Conservation (phyloP, 177 flowering plant species). For the Telopea speciosissima region DNA sequence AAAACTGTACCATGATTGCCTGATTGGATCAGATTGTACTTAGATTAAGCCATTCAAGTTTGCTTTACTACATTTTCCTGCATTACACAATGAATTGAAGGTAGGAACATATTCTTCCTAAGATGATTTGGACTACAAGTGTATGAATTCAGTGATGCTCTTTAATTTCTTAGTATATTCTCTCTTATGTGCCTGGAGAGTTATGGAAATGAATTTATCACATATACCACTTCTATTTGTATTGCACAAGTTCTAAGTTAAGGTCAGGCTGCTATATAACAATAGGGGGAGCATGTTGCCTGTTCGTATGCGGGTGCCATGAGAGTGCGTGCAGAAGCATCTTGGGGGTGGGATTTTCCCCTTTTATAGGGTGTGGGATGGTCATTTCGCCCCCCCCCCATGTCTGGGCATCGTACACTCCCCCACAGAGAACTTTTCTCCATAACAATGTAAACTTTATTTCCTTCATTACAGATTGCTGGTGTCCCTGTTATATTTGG, state of each 20-base stretch:
- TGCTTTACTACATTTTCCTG: background rate
- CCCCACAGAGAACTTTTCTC: too few species aligned
- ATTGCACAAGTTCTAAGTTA: background rate
- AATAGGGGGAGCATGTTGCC: too few species aligned
- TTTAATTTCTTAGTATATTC: slow-evolving; percentile 1
- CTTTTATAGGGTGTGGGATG: too few species aligned
- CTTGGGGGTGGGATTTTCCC: too few species aligned
- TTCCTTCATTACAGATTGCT: slow-evolving; percentile 44
- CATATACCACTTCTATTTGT: background rate
- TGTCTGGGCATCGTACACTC: too few species aligned
- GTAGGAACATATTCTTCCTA: too few species aligned
- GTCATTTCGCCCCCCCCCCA: too few species aligned
- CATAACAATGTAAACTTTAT: background rate
- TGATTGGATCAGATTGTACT: background rate
- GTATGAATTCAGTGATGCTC: background rate
- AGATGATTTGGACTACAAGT: background rate
- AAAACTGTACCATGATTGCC: background rate
- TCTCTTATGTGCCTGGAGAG: background rate
- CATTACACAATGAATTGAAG: background rate
- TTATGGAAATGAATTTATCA: background rate
- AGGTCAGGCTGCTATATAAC: background rate
- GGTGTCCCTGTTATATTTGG: slow-evolving; percentile 74
- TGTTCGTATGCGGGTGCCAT: too few species aligned
- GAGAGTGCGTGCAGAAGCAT: too few species aligned
- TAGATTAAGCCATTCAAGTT: background rate